Percentiles rank a stretch among this genome's conserved stretches.
These are phyloP conservation scores for Peronospora destructor DNA, from an alignment of 352 stramenopile genomes.

Conservation along the genomic window DNA sequence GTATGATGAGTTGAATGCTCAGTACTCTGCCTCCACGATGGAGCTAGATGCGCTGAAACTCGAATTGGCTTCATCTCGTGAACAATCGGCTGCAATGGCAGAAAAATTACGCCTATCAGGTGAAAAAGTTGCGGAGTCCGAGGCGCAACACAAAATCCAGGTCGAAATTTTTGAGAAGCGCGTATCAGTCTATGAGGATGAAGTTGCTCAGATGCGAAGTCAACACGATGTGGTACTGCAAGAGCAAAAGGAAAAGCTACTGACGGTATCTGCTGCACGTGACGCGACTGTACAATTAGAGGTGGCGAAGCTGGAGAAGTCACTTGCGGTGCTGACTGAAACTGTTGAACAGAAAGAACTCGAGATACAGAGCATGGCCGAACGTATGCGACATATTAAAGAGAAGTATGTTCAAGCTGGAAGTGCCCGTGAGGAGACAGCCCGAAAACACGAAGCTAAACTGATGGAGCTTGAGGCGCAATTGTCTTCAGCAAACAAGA, in stretches of 20 bases:
- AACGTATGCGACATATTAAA: conserved; percentile 11
- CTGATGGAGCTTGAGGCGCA: conserved; percentile 24
- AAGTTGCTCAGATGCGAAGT: conserved; percentile 14
- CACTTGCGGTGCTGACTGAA: conserved; percentile 11
- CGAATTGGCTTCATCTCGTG: conserved; percentile 24
- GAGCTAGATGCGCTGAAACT: conserved; percentile 29
- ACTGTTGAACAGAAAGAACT: conserved; percentile 24
- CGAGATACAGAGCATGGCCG: conserved; percentile 12
- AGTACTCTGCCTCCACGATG: conserved; percentile 10
- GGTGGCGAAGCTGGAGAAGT: conserved; percentile 23
- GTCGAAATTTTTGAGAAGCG: conserved; percentile 31
- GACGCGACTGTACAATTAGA: conserved; percentile 19
- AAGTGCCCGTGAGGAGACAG: conserved; percentile 11
- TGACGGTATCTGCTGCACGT: conserved; percentile 6
- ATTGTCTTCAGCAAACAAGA: conserved; percentile 28
- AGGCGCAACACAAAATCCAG: conserved; percentile 22
- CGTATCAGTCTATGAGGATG: conserved; percentile 25
- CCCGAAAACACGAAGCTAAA: conserved; percentile 18
- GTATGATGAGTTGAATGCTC: conserved; percentile 22
- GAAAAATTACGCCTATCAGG: conserved; percentile 17
- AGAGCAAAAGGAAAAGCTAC: conserved; percentile 21
- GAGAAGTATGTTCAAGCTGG: conserved; percentile 13
- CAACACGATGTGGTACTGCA: conserved; percentile 17
- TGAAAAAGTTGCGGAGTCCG: conserved; percentile 11
- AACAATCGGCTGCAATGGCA: conserved; percentile 7